phyloP scores from a whole-genome alignment of 176 grass and related monocot species.

The Oryza meyeriana region DNA sequence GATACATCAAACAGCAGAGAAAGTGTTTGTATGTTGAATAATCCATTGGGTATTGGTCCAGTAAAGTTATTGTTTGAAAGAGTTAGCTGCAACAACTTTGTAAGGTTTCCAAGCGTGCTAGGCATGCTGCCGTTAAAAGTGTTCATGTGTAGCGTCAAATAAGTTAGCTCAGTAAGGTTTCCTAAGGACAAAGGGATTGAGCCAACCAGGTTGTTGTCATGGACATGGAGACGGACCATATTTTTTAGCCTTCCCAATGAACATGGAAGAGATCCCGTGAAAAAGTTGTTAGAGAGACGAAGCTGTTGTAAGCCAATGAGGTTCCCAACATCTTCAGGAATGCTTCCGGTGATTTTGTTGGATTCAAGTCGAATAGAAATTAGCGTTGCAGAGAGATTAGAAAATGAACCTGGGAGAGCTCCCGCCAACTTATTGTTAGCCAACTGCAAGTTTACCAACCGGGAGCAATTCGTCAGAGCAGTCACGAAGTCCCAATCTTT shows the following conservation, averaged over 20 bases:
- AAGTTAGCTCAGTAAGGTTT: slow-evolving; percentile 30
- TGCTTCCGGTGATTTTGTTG: not conserved
- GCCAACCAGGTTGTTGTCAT: slow-evolving; percentile 4
- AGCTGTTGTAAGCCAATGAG: slow-evolving; percentile 10
- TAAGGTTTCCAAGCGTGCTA: slow-evolving; percentile 16
- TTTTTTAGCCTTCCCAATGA: slow-evolving; percentile 11
- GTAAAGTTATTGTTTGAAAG: slow-evolving; percentile 5
- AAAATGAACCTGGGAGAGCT: not conserved
- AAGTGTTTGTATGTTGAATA: slow-evolving; percentile 34
- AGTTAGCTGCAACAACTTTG: not conserved
- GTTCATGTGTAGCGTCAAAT: not conserved
- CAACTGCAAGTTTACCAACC: not conserved
- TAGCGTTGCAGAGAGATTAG: not conserved
- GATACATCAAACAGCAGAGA: slow-evolving; percentile 24
- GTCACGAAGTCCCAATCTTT: slow-evolving; percentile 17
- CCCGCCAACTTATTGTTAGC: not conserved
- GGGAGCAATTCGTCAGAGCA: slow-evolving; percentile 25
- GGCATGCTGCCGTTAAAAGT: slow-evolving; percentile 20
- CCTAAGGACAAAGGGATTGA: slow-evolving; percentile 1
- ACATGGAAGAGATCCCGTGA: slow-evolving; percentile 32
- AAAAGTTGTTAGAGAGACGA: not conserved
- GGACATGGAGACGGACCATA: not conserved
- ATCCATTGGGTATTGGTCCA: not conserved
- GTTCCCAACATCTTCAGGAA: not conserved
- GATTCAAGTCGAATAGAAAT: not conserved